Percentiles rank a stretch among this genome's conserved stretches.
These are phyloP conservation scores for Syzygium malaccense DNA, from an alignment of 441 rosid species.

Conservation along the genomic window DNA sequence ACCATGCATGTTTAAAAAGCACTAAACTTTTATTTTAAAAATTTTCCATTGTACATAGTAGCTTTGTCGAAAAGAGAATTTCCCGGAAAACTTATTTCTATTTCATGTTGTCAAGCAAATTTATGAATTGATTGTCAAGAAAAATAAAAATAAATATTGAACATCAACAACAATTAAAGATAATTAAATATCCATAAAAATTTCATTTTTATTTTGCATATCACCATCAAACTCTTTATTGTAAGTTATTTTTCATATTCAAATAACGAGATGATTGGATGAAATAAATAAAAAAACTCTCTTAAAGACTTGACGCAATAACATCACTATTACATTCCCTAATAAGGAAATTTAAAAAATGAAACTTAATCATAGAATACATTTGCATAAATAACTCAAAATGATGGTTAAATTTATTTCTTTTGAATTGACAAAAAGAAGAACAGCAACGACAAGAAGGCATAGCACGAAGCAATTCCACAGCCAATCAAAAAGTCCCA, in stretches of 20 bases:
- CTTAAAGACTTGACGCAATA: fast-evolving
- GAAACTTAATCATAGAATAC: too few species aligned
- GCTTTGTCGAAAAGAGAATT: neutral
- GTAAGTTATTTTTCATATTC: neutral
- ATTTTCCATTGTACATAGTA: neutral
- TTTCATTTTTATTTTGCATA: neutral
- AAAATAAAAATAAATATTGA: too few species aligned
- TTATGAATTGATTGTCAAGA: neutral
- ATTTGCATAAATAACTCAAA: neutral
- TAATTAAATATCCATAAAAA: too few species aligned
- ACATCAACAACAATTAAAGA: neutral
- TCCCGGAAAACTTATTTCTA: neutral
- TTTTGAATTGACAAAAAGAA: neutral
- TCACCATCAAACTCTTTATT: neutral
- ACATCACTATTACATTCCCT: neutral
- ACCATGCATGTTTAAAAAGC: neutral
- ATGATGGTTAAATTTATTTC: neutral
- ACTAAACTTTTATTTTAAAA: fast-evolving
- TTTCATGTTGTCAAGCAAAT: neutral
- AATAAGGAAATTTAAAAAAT: neutral
- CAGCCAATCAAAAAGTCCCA: neutral
- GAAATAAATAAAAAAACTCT: neutral
- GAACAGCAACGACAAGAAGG: neutral
- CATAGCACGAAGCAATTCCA: neutral
- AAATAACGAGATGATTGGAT: neutral